Evolutionary conservation across 306 rosid species (phyloP), one percentile per base, ranked within the genome.

Genomic region (Citrullus colocynthis): DNA sequence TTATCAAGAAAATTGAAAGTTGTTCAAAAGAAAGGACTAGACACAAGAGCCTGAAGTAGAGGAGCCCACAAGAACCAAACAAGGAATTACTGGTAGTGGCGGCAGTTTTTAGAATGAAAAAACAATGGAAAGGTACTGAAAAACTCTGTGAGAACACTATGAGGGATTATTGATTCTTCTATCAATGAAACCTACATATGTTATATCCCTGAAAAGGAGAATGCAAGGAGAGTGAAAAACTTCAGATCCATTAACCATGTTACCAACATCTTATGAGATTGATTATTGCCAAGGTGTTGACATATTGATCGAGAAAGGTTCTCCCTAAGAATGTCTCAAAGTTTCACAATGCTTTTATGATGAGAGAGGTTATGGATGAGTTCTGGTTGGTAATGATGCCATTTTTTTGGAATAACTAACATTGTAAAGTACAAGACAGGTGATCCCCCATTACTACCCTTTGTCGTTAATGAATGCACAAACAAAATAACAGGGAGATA

Each of bases 361-460:
- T 4, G 55, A 51, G 55, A 14, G 55, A 51, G 6, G 18, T 51
- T 51, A 51, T 51, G 18, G 55, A 51, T 51, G 55, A 10, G 52
- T 15, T 45, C 55, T 20, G 28, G 28, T 24, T 24, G 28, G 28
- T 24, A 24, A 24, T 24, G 28, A 24, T 24, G 28, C 28, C 28
- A 24, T 24, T 24, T 24, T 24, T 24, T 59, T 20, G 73, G 45
- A 49, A 74, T 52, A 49, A 52, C 62, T 74, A 74, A 74, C 62
- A 74, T 49, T 52, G 77, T 51, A 32, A 74, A 48, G 77, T 74
- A 74, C 77, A 74, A 17, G 45, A 32, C 44, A 52, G 61, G 15
- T 45, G 76, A 73, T 73, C 87, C 80, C 96, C 90, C 86, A 75
- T 78, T 85, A 83, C 83, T 41, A 69, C 88, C 85, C 80, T 84